Conservation (phyloP, 805 yeast species). For the Lipomyces spencermartinsiae region DNA sequence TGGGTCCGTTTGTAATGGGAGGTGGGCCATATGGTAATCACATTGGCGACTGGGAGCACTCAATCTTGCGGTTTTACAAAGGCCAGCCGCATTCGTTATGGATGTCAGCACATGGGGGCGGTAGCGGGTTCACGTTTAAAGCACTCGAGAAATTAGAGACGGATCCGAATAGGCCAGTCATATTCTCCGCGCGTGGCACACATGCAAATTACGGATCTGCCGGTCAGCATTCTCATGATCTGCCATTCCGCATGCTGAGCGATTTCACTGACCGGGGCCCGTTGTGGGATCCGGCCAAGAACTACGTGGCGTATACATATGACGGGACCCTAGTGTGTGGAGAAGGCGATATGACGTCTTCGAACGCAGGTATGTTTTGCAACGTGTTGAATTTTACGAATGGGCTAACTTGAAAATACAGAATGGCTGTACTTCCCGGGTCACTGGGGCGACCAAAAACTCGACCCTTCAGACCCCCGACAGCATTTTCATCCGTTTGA, state of each 20-base stretch:
- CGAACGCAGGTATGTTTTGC: slow-evolving; percentile 33
- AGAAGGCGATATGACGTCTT: slow-evolving; percentile 43
- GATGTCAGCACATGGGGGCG: slow-evolving; percentile 99
- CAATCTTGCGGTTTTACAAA: slow-evolving; percentile 79
- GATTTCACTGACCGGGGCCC: slow-evolving; percentile 97
- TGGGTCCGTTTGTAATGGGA: slow-evolving; percentile 98
- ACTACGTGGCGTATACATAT: slow-evolving; percentile 80
- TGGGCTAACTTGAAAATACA: slow-evolving; percentile 55
- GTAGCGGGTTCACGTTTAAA: slow-evolving; percentile 82
- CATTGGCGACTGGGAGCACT: slow-evolving; percentile 98
- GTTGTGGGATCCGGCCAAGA: slow-evolving; percentile 89
- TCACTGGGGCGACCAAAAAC: slow-evolving; percentile 87
- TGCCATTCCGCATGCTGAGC: slow-evolving; percentile 86
- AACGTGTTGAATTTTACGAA: not conserved
- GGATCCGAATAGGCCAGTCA: slow-evolving; percentile 64
- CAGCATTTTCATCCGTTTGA: slow-evolving; percentile 89
- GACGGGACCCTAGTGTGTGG: slow-evolving; percentile 58
- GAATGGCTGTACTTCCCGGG: slow-evolving; percentile 85
- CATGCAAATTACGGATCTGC: slow-evolving; percentile 97
- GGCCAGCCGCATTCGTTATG: slow-evolving; percentile 85
- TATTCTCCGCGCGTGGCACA: slow-evolving; percentile 93
- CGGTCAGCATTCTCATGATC: slow-evolving; percentile 94
- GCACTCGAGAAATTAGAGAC: slow-evolving; percentile 69
- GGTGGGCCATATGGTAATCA: slow-evolving; percentile 97
- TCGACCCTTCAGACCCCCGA: slow-evolving; percentile 71